Base-by-base conservation (phyloP, 257 asterid genomes). In the Anisodus tanguticus region DNA sequence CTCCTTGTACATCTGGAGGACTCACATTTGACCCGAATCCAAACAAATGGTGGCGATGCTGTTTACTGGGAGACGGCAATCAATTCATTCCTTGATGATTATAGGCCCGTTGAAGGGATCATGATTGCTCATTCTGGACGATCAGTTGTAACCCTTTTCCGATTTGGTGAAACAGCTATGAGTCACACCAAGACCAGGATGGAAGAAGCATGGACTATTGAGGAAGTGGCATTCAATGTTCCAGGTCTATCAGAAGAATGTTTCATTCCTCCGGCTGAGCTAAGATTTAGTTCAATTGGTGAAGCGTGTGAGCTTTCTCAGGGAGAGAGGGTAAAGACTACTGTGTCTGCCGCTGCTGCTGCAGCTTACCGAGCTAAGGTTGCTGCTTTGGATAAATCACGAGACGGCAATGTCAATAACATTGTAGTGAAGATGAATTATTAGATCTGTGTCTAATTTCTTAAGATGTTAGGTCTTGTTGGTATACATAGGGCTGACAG, bases 1-100 rank as follows among this genome's bases (percentile, higher is more conserved):
- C 98, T 93, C n/a, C 95, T 93, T 53, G 91, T 93, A 45, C 95
- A 91, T 86, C 68, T 93, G 67, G 97, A 93, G 63, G 97, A 93
- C 90, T 93, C 97, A 41, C 97, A 92, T 79, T 87, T 93, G 78
- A 92, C 97, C 37, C 93, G 95, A 9, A 92, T 91, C 51, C 97
- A 89, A 66, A 85, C 92, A 79, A 91, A 89, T 57, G 97, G 92
- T 17, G 93, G 93, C 3, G 95, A 90, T n/a, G 90, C 92, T 3
- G 94, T 92, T 16, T 92, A 91, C 79, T 92, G 97, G 97, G 93
- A 92, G 87, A 92, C 97, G 0, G 90, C 97, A 6, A 94, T 92
- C 82, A 91, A 89, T 78, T 94, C 98, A 26, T 91, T 85, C 53
- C 91, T 92, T 13, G 97, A 94, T 3, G 95, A 91, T 66, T 94